A percentile compares a stretch with the other conserved stretches of the same genome.
Conservation (phyloP, 306 rosid species). For the Lagenaria siceraria region DNA sequence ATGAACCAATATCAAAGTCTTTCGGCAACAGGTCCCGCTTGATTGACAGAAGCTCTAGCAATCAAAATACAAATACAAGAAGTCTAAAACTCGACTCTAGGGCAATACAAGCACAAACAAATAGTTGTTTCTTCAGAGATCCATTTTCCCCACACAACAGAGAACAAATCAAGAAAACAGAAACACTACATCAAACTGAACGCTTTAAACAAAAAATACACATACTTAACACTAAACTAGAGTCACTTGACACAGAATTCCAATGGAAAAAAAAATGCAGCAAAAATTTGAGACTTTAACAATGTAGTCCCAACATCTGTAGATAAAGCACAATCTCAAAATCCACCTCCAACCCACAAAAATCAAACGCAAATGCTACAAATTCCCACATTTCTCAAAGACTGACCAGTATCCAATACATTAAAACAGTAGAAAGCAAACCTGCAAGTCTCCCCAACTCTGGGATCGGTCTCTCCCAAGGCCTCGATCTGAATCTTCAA, state of each 20-base stretch:
- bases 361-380: background rate
- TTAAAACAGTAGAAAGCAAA: background rate
- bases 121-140: background rate
- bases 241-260: background rate
- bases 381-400: background rate
- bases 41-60: background rate
- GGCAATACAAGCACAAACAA: background rate
- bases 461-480: slow-evolving; percentile 81
- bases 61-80: background rate
- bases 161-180: background rate
- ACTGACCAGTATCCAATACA: background rate
- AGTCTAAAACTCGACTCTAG: background rate
- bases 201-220: background rate
- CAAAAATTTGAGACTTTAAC: background rate
- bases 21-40: background rate
- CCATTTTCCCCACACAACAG: background rate
- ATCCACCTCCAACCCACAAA: background rate
- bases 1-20: background rate
- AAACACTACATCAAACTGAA: background rate
- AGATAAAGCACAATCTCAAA: background rate
- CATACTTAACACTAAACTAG: background rate
- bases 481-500: slow-evolving; percentile 92
- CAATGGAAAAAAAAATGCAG: background rate
- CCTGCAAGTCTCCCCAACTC: slow-evolving; percentile 98
- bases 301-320: background rate